phyloP scores from a whole-genome alignment of 352 stramenopile genomes.

The Paralagenidium karlingii region DNA sequence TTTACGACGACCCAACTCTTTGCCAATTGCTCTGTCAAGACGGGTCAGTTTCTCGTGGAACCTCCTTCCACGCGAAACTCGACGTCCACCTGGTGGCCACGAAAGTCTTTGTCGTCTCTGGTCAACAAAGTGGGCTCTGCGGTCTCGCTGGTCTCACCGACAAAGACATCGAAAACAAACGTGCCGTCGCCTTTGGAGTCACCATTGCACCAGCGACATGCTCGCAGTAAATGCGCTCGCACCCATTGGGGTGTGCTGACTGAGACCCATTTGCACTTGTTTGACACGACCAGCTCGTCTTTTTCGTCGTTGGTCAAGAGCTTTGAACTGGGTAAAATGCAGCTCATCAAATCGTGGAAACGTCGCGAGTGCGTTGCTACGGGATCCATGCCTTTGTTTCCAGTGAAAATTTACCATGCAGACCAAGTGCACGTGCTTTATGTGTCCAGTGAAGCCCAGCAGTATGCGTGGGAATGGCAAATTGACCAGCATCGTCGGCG shows the following conservation, averaged over 20 bases:
- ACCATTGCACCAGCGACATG: too few species aligned
- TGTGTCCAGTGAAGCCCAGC: constrained; percentile 60
- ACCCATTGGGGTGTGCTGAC: constrained; percentile 69
- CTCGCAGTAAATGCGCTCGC: constrained; percentile 40
- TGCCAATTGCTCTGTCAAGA: constrained; percentile 40
- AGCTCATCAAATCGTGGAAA: constrained; percentile 45
- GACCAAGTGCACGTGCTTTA: constrained; percentile 62
- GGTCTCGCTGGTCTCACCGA: too few species aligned
- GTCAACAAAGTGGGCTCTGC: too few species aligned
- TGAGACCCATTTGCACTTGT: constrained; percentile 67
- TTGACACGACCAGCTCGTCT: constrained; percentile 64
- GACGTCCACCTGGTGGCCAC: too few species aligned
- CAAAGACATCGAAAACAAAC: too few species aligned
- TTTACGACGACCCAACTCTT: constrained; percentile 47
- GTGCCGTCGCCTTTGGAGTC: too few species aligned
- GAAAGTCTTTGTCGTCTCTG: too few species aligned
- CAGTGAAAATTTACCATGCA: constrained; percentile 58
- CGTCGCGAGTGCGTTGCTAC: constrained; percentile 14
- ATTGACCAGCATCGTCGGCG: constrained; percentile 58
- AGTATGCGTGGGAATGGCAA: constrained; percentile 70
- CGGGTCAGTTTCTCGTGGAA: constrained; percentile 62
- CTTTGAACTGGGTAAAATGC: constrained; percentile 66
- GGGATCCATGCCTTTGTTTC: constrained; percentile 29
- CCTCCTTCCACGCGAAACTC: constrained; percentile 14
- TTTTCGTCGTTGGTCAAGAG: constrained; percentile 53